Percentiles rank a stretch among this genome's conserved stretches.
phyloP scores from a whole-genome alignment of 768 basidiomycete genomes.

The Lactifluus subvellereus region DNA sequence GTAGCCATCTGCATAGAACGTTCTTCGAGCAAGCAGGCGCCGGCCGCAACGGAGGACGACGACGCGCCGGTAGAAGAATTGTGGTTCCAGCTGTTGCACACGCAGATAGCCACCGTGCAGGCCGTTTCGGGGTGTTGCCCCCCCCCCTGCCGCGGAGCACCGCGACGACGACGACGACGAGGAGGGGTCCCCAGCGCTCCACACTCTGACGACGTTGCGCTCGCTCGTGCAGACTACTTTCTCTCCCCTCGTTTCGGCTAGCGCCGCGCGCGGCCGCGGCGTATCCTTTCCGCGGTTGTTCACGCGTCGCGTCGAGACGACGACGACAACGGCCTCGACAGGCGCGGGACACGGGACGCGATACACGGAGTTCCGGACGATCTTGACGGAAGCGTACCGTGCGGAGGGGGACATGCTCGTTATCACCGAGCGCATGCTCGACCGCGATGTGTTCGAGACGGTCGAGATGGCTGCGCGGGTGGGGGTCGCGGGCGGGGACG shows the following conservation, averaged over 20 bases:
- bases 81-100: constrained; percentile 82
- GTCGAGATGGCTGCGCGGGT: constrained; percentile 58
- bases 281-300: constrained; percentile 91
- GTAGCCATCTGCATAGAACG: constrained; percentile 65
- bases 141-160: constrained; percentile 7
- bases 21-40: constrained; percentile 44
- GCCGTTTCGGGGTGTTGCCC: constrained; percentile 45
- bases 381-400: constrained; percentile 86
- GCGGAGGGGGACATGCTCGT: constrained; percentile 85
- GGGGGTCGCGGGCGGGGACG: constrained; percentile 44
- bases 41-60: constrained; percentile 31
- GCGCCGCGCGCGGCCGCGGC: constrained; percentile 42
- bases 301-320: constrained; percentile 81
- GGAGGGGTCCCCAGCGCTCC: constrained; percentile 8
- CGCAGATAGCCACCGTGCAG: constrained; percentile 78
- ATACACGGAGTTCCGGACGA: constrained; percentile 87
- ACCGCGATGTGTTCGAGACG: constrained; percentile 74
- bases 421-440: constrained; percentile 76
- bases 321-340: constrained; percentile 36
- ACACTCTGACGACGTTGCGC: constrained; percentile 51
- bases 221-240: constrained; percentile 81
- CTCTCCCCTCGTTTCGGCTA: constrained; percentile 74
- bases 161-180: constrained; percentile 17
- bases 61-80: constrained; percentile 63
- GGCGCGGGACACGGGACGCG: constrained; percentile 46